Evolutionary conservation across 2,329 filamentous ascomycete species (phyloP).

Genomic region (Cytospora piceae): DNA sequence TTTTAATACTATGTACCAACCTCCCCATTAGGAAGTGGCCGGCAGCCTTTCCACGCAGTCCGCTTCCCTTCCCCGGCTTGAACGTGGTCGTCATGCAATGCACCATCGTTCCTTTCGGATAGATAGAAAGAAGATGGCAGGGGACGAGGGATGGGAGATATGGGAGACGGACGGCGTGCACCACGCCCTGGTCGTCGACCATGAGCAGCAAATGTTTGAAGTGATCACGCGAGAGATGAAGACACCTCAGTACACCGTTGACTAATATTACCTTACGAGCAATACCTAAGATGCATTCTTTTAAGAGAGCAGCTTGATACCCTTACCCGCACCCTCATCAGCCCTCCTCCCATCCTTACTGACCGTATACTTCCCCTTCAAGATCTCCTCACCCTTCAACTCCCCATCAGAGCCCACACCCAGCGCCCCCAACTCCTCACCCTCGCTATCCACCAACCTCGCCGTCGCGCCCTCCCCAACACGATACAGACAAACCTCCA

Average conservation of each 20-base stretch:
- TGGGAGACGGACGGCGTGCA: too few relatives aligned
- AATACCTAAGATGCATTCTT: neutral
- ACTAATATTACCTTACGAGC: neutral
- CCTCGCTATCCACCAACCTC: slow-evolving; percentile 48
- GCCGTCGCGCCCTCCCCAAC: slow-evolving; percentile 46
- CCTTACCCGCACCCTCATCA: slow-evolving; percentile 10
- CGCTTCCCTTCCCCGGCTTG: neutral
- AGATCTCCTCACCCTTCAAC: slow-evolving; percentile 43
- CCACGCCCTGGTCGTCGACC: neutral
- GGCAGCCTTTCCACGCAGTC: too few relatives aligned
- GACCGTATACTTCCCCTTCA: slow-evolving; percentile 42
- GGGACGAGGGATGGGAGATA: neutral
- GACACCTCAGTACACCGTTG: neutral
- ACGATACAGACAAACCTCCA: slow-evolving; percentile 54
- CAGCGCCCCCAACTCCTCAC: slow-evolving; percentile 46
- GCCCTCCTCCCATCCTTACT: slow-evolving; percentile 32
- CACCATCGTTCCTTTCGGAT: neutral
- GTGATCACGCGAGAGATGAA: neutral
- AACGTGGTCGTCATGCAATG: neutral
- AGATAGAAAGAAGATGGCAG: neutral
- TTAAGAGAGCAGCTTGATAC: slow-evolving; percentile 21
- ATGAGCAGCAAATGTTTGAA: neutral
- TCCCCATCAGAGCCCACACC: slow-evolving; percentile 45
- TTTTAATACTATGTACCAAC: neutral
- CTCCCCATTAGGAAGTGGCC: neutral